Percentiles rank a stretch among this genome's conserved stretches.
phyloP scores from a whole-genome alignment of 768 basidiomycete genomes.

The Dioszegia hungarica region DNA sequence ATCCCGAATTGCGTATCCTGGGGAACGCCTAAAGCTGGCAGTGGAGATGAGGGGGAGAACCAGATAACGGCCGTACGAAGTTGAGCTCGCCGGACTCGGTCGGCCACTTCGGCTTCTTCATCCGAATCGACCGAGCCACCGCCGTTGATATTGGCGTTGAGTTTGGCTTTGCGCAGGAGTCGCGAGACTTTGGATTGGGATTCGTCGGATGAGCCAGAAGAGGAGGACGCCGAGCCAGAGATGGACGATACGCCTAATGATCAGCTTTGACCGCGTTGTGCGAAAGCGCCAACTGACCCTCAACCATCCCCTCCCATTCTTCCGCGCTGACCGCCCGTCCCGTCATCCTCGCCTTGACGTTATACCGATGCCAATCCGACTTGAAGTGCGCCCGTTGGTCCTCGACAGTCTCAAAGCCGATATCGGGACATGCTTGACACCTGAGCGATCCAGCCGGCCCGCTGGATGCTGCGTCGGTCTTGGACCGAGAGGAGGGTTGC shows the following conservation, averaged over 20 bases:
- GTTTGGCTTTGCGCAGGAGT: slow-evolving; percentile 60
- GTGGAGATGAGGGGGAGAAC: slow-evolving; percentile 62
- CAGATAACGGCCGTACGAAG: slow-evolving; percentile 72
- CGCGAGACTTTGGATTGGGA: slow-evolving; percentile 60
- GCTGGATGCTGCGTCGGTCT: not conserved
- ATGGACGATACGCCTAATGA: slow-evolving; percentile 56
- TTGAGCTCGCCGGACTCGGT: slow-evolving; percentile 47
- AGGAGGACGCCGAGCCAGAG: slow-evolving; percentile 63
- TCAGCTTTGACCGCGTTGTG: slow-evolving; percentile 2
- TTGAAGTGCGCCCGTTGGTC: slow-evolving; percentile 82
- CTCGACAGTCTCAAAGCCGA: slow-evolving; percentile 66
- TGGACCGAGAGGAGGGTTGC: not conserved
- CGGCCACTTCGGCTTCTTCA: slow-evolving; percentile 42
- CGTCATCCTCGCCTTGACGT: slow-evolving; percentile 71
- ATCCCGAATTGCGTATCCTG: slow-evolving; percentile 76
- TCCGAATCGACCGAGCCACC: no score
- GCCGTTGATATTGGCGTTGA: slow-evolving; percentile 24
- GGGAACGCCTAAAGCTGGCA: slow-evolving; percentile 45
- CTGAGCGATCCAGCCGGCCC: slow-evolving; percentile 15
- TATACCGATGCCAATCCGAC: slow-evolving; percentile 98
- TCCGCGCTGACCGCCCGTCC: slow-evolving; percentile 59
- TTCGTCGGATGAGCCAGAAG: slow-evolving; percentile 41
- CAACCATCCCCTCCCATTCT: slow-evolving; percentile 71
- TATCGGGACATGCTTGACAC: slow-evolving; percentile 52
- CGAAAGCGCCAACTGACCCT: slow-evolving; percentile 57